Conservation (phyloP, 2,329 filamentous ascomycete species). For the Phyllosticta citrichinensis region DNA sequence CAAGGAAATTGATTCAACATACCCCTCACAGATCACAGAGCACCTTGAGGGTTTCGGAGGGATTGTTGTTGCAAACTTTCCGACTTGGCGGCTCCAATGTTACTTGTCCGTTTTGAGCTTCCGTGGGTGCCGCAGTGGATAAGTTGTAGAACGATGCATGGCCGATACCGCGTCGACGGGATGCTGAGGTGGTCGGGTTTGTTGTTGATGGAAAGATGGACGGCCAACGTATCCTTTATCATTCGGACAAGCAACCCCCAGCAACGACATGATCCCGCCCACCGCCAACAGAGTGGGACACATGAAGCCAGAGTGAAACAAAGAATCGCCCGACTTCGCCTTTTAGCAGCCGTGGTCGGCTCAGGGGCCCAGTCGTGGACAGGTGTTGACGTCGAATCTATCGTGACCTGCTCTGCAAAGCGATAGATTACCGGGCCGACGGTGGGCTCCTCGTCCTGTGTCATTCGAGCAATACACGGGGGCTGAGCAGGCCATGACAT, state of each 20-base stretch:
- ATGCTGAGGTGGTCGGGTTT: not conserved
- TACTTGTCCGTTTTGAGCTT: not conserved
- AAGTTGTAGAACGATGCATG: not conserved
- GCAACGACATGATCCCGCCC: not conserved
- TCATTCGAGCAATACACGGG: constrained; percentile 7
- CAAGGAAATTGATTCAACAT: not conserved
- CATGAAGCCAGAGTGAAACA: not conserved
- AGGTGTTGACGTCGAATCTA: not conserved
- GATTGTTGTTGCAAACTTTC: not conserved
- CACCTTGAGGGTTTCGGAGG: not conserved
- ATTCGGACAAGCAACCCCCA: not conserved
- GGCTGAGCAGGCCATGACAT: constrained; percentile 7
- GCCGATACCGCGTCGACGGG: not conserved
- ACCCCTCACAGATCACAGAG: not conserved
- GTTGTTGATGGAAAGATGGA: not conserved
- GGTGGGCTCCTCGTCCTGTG: constrained; percentile 8
- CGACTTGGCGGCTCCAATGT: not conserved
- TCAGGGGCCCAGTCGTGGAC: not conserved
- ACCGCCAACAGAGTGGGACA: not conserved
- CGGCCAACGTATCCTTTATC: not conserved
- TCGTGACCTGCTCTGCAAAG: not conserved
- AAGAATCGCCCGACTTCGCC: not conserved
- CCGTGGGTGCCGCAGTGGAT: not conserved
- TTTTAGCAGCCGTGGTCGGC: not conserved
- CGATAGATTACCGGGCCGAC: constrained; percentile 5